Evolutionary conservation across 2,329 filamentous ascomycete species (phyloP), one percentile per base, ranked within the genome.

Genomic region (Alternaria sp.): DNA sequence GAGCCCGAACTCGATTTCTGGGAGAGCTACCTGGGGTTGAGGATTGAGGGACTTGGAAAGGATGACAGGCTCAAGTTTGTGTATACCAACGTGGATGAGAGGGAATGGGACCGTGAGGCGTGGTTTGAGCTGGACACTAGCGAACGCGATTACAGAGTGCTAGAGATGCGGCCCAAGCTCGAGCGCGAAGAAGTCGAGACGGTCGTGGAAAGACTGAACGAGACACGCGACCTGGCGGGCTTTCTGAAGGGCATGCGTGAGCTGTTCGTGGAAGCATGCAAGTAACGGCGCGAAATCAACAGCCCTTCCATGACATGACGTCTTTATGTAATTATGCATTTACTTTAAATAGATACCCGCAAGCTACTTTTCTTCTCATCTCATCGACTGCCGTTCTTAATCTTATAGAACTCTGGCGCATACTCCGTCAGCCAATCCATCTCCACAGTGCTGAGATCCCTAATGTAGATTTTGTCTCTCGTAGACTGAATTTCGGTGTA

Each of bases 401-500:
- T 57, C 58, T 71, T 74, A 41, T 78, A 78, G 54, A 73, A 98
- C 54, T 90, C 88, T 0, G 91, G 88, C 13, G 92, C 93, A 81
- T 94, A 96, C 76, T 98, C 92, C 46, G 93, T 75, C 67, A 99
- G 82, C 91, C 94, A 99, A n/a, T 81, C 83, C 83, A 92, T 97
- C 75, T 97, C 91, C 69, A 98, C 91, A 80, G 92, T 95, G n/a
- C 89, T 95, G 58, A 98, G 82, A 77, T 98, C 94, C 54, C 92
- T 84, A 69, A 99, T 96, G 74, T 90, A 98, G 0, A 86, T 93
- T 82, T 98, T 98, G 63, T 86, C 87, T 9, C 90, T 87, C 4
- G 91, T 96, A 80, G 98, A 92, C 83, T 97, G 87, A 36, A 97
- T 87, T 79, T 97, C 94, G 70, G 96, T 90, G 73, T 97, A 99